Conservation (phyloP, 139 green algal species). For the Closterium sp. region DNA sequence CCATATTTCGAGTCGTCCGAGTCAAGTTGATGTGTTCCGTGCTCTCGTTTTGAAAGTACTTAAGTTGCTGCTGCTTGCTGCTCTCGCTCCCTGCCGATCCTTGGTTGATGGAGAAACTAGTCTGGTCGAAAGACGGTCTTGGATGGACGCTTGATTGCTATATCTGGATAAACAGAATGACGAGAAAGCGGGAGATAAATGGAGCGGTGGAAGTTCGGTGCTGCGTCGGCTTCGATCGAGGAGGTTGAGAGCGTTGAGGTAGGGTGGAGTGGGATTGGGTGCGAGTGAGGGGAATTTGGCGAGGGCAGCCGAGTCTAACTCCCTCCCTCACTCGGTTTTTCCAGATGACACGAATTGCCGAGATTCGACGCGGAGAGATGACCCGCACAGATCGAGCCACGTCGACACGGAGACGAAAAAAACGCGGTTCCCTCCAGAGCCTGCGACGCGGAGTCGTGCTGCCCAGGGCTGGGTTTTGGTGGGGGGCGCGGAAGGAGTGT, state of each 20-base stretch:
- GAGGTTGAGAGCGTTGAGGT: background rate
- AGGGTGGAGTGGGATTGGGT: background rate
- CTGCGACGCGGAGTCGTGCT: background rate
- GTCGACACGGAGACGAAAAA: background rate
- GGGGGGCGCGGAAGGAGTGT: background rate
- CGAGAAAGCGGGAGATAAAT: background rate
- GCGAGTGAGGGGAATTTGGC: too few species aligned
- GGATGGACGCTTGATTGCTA: background rate
- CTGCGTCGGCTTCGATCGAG: background rate
- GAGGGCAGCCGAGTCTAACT: too few species aligned
- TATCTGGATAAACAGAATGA: background rate
- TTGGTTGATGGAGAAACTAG: background rate
- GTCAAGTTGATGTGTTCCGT: background rate
- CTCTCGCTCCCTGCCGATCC: background rate
- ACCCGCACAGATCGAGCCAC: background rate
- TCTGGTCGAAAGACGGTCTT: background rate
- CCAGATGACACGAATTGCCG: too few species aligned
- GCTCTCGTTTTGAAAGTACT: background rate
- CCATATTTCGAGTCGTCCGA: background rate
- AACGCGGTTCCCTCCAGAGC: background rate
- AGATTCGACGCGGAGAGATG: background rate
- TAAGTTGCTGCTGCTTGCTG: background rate
- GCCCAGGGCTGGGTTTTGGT: background rate
- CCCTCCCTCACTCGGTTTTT: too few species aligned
- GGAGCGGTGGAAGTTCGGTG: background rate